Base-by-base conservation (phyloP, 2,329 filamentous ascomycete genomes). In the Stachybotrys chartarum region DNA sequence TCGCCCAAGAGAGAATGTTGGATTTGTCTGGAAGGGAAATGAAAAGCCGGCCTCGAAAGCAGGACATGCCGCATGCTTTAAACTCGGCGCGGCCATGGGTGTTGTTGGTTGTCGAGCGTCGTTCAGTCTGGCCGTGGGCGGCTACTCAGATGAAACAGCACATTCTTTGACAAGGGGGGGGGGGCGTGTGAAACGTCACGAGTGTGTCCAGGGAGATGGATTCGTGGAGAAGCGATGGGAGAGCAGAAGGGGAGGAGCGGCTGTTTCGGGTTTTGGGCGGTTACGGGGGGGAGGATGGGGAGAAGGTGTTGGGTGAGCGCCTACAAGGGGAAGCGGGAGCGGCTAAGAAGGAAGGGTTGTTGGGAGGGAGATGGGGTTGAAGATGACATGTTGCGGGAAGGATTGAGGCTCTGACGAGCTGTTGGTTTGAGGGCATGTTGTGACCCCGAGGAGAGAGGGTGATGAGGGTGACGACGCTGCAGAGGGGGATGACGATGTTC, bases 141-240 rank as follows among this genome's bases (percentile, higher is more conserved):
- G 60, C 55, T 64, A 59, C 58, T 50, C 16, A 51, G 62, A 59
- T 69, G 68, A 70, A 69, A 69, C 67, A 57, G 61, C 59, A 39
- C 7, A 7, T 7, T 7, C 35, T 7, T 39, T 12, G 7, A 58
- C 54, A 58, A 35, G 53, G 49, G 51, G 52, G 60, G 50, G 60
- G 66, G 59, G 60, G 65, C 68, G 67, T 68, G 72, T 81, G 79
- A 82, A 82, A 83, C 79, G 66, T 60, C 63, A 66, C 67, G 68
- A 59, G 69, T 75, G 79, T 81, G 69, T 81, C 77, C 74, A 69
- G 77, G 76, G 62, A 63, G 66, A 64, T 68, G 67, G 69, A 72
- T 70, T 63, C 68, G 63, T 61, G 59, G 64, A 59, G 60, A 68
- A 74, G 62, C 68, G 71, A 69, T 82, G 79, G 79, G 72, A 75